Percentiles rank a stretch among this genome's conserved stretches.
phyloP scores from a whole-genome alignment of 371 early-diverging fungal species.

The Mucor indicus region DNA sequence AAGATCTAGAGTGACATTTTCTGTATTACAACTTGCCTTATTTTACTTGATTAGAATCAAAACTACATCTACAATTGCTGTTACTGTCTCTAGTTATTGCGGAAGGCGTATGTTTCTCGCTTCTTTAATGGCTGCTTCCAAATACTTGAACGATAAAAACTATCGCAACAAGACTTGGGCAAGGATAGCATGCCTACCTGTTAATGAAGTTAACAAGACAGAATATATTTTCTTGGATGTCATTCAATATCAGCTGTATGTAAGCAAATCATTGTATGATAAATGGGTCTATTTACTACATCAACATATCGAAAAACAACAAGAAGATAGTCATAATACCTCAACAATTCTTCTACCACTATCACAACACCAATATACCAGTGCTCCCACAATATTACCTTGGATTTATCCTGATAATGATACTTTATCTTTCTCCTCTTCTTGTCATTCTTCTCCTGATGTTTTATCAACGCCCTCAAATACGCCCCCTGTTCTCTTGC shows the following conservation, averaged over 20 bases:
- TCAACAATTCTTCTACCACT: too few species aligned
- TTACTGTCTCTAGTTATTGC: constrained; percentile 42
- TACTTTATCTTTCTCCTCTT: too few species aligned
- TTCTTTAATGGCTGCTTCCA: constrained; percentile 64
- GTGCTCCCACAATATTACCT: too few species aligned
- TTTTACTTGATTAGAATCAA: constrained; percentile 54
- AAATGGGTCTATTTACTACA: constrained; percentile 59
- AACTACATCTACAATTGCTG: constrained; percentile 3
- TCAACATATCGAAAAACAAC: constrained; percentile 20
- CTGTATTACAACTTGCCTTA: constrained; percentile 63
- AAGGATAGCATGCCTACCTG: constrained; percentile 60
- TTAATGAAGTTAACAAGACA: constrained; percentile 64
- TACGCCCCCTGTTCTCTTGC: too few species aligned
- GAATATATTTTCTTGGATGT: constrained; percentile 63
- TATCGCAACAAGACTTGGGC: constrained; percentile 71
- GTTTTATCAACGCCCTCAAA: too few species aligned
- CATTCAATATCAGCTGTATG: constrained; percentile 65
- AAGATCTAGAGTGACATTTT: constrained; percentile 66
- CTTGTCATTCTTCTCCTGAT: too few species aligned
- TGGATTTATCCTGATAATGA: too few species aligned
- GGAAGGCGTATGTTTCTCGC: constrained; percentile 70
- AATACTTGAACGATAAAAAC: constrained; percentile 67
- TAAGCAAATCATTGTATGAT: constrained; percentile 55
- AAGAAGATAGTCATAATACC: too few species aligned
- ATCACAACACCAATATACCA: too few species aligned